Conservation (phyloP, 2,329 filamentous ascomycete species). For the Rugonectria rugulosa region DNA sequence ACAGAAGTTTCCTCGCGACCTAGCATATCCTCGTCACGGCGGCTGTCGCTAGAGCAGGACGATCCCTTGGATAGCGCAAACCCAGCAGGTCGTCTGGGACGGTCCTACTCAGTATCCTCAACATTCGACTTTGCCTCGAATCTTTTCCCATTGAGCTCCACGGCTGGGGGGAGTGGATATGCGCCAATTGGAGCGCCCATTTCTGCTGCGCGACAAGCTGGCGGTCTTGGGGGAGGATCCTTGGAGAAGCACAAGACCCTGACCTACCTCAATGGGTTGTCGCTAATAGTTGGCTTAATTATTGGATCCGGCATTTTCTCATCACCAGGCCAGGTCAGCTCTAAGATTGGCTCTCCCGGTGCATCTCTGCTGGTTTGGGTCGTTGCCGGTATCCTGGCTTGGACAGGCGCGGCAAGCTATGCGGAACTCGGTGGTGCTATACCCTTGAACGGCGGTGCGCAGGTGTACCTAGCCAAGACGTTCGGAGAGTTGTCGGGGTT, state of each 20-base stretch:
- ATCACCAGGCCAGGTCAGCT: conserved; percentile 90
- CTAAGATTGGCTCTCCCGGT: conserved; percentile 88
- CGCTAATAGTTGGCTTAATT: conserved; percentile 88
- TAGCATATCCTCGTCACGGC: conserved; percentile 91
- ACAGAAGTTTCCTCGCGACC: conserved; percentile 77
- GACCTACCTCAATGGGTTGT: conserved; percentile 93
- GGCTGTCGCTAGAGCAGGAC: conserved; percentile 82
- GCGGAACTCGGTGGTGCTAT: conserved; percentile 96
- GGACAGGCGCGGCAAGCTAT: conserved; percentile 95
- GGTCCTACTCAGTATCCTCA: conserved; percentile 89
- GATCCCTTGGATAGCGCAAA: conserved; percentile 74
- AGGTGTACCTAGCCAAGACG: conserved; percentile 94
- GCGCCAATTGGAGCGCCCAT: conserved; percentile 83
- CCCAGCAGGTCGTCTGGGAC: conserved; percentile 55
- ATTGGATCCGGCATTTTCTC: conserved; percentile 98
- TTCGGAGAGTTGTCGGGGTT: conserved; percentile 94
- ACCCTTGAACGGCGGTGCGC: conserved; percentile 91
- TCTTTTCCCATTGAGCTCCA: conserved; percentile 90
- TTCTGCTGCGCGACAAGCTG: conserved; percentile 54
- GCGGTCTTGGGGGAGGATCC: conserved; percentile 74
- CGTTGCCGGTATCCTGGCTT: conserved; percentile 89
- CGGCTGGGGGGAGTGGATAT: conserved; percentile 74
- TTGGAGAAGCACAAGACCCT: conserved; percentile 95
- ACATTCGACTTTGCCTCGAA: conserved; percentile 96
- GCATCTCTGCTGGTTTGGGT: conserved; percentile 91